Conservation (phyloP, 176 grass and related monocot species). For the Miscanthus lutarioriparius region DNA sequence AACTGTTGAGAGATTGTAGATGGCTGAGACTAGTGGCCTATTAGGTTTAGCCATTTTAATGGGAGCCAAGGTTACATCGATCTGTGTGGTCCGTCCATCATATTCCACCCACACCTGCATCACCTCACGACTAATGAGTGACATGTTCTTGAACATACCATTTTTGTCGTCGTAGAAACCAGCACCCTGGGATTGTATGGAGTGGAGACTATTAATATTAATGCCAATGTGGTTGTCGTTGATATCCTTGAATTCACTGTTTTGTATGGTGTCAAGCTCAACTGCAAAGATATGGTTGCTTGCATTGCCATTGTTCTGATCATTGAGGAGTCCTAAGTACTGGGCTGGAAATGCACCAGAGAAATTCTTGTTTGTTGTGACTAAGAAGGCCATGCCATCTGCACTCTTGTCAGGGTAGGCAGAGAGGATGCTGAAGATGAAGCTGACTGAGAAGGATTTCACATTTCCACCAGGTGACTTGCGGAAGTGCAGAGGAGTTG, state of each 20-base stretch:
- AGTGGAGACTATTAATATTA: conserved; percentile 18
- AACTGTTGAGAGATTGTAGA: conserved; percentile 6
- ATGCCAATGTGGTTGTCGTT: neutral
- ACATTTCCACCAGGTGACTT: neutral
- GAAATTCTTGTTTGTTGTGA: conserved; percentile 4
- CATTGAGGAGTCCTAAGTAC: neutral
- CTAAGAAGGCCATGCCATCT: conserved; percentile 16
- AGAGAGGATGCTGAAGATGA: conserved; percentile 27
- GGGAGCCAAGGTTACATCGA: conserved; percentile 4
- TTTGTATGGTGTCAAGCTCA: conserved; percentile 2
- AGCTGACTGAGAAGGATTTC: conserved; percentile 17
- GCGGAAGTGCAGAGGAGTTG: conserved; percentile 15
- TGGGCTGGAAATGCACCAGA: neutral
- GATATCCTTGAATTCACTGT: neutral
- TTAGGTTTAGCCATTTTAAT: conserved; percentile 11
- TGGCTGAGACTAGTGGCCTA: conserved; percentile 1
- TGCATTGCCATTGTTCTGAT: neutral
- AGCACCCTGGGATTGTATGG: neutral
- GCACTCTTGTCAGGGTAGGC: neutral
- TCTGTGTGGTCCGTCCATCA: neutral
- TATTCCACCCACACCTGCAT: conserved; percentile 39
- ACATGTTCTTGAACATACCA: conserved; percentile 14
- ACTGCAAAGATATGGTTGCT: conserved; percentile 21
- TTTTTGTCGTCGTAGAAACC: conserved; percentile 6
- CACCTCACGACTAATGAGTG: neutral